Percentiles rank a stretch among this genome's conserved stretches.
These are phyloP conservation scores for Suillus tomentosus DNA, from an alignment of 768 basidiomycete genomes.

Conservation along the genomic window DNA sequence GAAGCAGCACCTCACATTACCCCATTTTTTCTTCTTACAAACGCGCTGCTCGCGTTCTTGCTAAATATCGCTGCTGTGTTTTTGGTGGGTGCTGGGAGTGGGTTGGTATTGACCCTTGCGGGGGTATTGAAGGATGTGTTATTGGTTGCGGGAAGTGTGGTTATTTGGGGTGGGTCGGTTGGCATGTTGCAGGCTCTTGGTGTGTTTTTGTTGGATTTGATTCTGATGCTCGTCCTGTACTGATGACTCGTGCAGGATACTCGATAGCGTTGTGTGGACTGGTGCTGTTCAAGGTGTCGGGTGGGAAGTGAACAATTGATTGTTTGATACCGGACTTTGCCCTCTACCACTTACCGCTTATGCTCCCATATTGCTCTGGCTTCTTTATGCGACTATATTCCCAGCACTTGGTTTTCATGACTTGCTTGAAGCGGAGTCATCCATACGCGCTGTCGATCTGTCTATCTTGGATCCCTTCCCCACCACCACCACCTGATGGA, in stretches of 20 bases:
- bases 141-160: slow-evolving; percentile 87
- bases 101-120: slow-evolving; percentile 88
- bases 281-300: slow-evolving; percentile 79
- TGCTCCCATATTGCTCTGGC: background rate
- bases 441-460: background rate
- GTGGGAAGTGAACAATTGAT: slow-evolving; percentile 47
- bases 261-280: slow-evolving; percentile 85
- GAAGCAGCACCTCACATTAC: slow-evolving; percentile 42
- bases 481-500: background rate
- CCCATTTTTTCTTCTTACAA: slow-evolving; percentile 71
- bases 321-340: background rate
- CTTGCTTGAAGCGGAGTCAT: background rate
- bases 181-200: slow-evolving; percentile 86
- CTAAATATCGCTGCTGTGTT: slow-evolving; percentile 95
- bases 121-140: slow-evolving; percentile 98
- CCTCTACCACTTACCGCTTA: background rate
- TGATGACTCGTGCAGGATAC: slow-evolving; percentile 59
- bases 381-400: background rate
- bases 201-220: slow-evolving; percentile 26
- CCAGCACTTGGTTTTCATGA: background rate
- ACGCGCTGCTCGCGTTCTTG: slow-evolving; percentile 85
- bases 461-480: background rate
- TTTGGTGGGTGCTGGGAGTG: slow-evolving; percentile 85
- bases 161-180: slow-evolving; percentile 80
- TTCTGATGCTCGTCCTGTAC: background rate